Evolutionary conservation across 2,329 filamentous ascomycete genomes (phyloP), one percentile per base, ranked within the genome.

Genomic region (Colletotrichum godetiae): DNA sequence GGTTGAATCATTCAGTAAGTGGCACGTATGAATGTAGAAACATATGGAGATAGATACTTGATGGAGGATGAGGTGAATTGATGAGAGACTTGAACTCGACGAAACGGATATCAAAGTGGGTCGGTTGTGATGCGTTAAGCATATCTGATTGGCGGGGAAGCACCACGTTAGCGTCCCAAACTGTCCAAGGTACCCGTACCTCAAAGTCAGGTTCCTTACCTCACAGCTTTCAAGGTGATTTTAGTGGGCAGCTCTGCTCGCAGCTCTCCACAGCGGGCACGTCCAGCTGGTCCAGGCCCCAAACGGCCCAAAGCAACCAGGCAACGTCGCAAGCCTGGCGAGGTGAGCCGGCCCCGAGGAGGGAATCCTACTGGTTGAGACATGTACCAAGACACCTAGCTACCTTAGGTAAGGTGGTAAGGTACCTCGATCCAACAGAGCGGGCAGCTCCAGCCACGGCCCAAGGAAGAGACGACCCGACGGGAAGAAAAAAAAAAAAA

Each of bases 351-450:
- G 67, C 49, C 15, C 12, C 24, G 57, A 60, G 56, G 67, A 52
- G 53, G 49, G 33, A 24, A 71, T 61, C 71, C 71, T 71, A 73
- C 67, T 73, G 71, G 71, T 56, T 33, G 66, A 56, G 61, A 29
- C 5, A 37, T 15, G 33, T 5, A 29, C 60, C 35, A 55, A 49
- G 42, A 22, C 22, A 49, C 42, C 42, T 22, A 49, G 19, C 19
- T 49, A 22, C 42, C 19, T 49, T 22, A 49, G 42, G 19, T 49
- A 49, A 49, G 8, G 46, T 10, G 19, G 19, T 49, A 10, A 49
- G 42, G 42, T n/a, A 49, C 42, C 19, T 22, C 19, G 59, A 66
- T 67, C 71, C 71, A 73, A 49, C 71, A 57, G 59, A 73, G 64
- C 29, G 12, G 27, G 61, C 60, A 69, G 60, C 67, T 53, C 65